Conservation (phyloP, 1,284 basidiomycete species). For the Pseudozyma sp. region DNA sequence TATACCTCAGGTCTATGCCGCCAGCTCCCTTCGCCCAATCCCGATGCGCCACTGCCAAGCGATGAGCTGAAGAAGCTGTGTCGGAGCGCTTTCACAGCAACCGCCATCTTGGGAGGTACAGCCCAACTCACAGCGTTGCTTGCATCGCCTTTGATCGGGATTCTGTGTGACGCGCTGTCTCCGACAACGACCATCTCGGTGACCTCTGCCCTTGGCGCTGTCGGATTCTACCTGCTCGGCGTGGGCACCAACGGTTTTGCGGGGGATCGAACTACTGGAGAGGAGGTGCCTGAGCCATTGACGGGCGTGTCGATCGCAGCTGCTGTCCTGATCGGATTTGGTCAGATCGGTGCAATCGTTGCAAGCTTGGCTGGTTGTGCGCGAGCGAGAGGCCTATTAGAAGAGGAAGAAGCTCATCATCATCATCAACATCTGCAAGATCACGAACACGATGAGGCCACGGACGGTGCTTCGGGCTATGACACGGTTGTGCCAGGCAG, state of each 20-base stretch:
- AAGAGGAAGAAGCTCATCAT: slow-evolving; percentile 5
- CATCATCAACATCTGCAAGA: not conserved
- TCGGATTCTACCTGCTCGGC: slow-evolving; percentile 41
- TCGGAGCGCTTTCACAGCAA: slow-evolving; percentile 49
- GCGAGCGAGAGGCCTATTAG: slow-evolving; percentile 15
- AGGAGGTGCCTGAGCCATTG: slow-evolving; percentile 42
- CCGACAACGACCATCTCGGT: slow-evolving; percentile 36
- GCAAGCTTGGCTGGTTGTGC: slow-evolving; percentile 49
- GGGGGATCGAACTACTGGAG: slow-evolving; percentile 27
- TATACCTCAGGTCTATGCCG: slow-evolving; percentile 51
- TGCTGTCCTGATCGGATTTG: slow-evolving; percentile 44
- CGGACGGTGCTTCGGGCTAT: slow-evolving; percentile 2
- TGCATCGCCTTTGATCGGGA: slow-evolving; percentile 43
- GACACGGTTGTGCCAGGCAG: not conserved
- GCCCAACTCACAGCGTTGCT: slow-evolving; percentile 51
- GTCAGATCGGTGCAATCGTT: slow-evolving; percentile 57
- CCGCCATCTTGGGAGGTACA: slow-evolving; percentile 50
- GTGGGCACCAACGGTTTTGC: slow-evolving; percentile 30
- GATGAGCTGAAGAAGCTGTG: slow-evolving; percentile 55
- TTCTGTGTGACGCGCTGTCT: slow-evolving; percentile 44
- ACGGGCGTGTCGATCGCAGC: slow-evolving; percentile 35
- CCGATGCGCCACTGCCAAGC: slow-evolving; percentile 36
- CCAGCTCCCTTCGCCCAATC: slow-evolving; percentile 43
- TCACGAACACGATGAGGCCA: not conserved
- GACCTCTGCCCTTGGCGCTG: slow-evolving; percentile 39